Percentiles rank a stretch among this genome's conserved stretches.
These are phyloP conservation scores for Paramecium caudatum DNA, from an alignment of 73 alveolate genomes.

Conservation along the genomic window DNA sequence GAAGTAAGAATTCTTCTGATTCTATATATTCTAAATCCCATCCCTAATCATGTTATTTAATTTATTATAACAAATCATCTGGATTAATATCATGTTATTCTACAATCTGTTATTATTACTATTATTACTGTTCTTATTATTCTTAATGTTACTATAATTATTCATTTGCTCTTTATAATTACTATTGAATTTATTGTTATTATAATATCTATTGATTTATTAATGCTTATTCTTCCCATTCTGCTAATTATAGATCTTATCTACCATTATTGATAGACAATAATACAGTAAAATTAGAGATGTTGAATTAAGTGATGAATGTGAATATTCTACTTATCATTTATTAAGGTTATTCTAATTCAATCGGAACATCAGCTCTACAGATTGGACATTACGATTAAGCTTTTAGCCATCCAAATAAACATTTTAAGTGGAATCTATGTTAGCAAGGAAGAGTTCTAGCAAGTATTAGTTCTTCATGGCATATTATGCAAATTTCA, in stretches of 20 bases:
- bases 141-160: neutral
- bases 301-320: neutral
- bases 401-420: constrained; percentile 50
- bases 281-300: constrained; percentile 30
- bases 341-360: constrained; percentile 31
- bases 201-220: neutral
- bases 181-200: neutral
- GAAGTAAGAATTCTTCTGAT: too few relatives aligned
- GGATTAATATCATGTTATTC: too few relatives aligned
- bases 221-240: constrained; percentile 37
- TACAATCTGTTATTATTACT: constrained; percentile 13
- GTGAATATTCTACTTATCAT: constrained; percentile 26
- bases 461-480: constrained; percentile 48
- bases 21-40: too few relatives aligned
- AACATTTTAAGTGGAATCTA: constrained; percentile 40
- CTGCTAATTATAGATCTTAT: neutral
- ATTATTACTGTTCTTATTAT: neutral
- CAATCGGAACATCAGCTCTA: constrained; percentile 63
- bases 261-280: constrained; percentile 20
- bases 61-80: too few relatives aligned
- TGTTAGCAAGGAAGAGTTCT: constrained; percentile 58
- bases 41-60: too few relatives aligned
- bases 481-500: constrained; percentile 63
- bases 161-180: too few relatives aligned
- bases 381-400: constrained; percentile 64